Base-by-base conservation (phyloP, 2,329 filamentous ascomycete genomes). In the Trichoderma guizhouense region DNA sequence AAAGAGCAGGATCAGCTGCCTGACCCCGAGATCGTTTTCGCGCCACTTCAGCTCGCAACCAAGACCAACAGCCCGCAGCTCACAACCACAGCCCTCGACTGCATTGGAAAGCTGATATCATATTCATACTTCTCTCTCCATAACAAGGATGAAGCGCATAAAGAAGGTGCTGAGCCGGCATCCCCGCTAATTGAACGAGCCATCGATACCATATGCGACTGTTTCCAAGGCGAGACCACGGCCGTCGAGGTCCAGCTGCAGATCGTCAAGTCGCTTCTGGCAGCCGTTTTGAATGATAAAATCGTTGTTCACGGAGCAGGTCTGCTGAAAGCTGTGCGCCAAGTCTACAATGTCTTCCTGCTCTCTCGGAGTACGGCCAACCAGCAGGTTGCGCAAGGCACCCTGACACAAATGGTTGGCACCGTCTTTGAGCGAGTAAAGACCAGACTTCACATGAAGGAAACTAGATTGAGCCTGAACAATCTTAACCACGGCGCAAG, bases 131-230 rank as follows among this genome's bases (percentile, higher is more conserved):
- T 99, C 82, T 95, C 95, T 63, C 89, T 93, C 64, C 88, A 91
- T 43, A 85, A 85, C 66, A 82, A 83, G 26, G 81, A 83, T 71
- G 83, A 84, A 61, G 77, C 72, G 77, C 74, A 82, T 70, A 81
- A 85, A 75, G 83, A 86, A 75, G 82, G 81, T 57, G 77, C 78
- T 72, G 78, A 80, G 63, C 76, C 77, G 58, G 78, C 81, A 72
- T 86, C 92, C 5, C 95, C 95, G 18, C 86, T 99, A 75, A 99
- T 99, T 79, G 97, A 99, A 83, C 90, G 95, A 75, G 96, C 97
- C 72, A 99, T 99, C 78, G 97, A 99, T 83, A 97, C 96, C 43
- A 99, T 99, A 85, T 99, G 96, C 86, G 95, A 98, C 80, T 99
- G 96, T 81, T 99, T 99, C 80, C 95, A 98, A 80, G 95, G 96